A percentile compares a stretch with the other conserved stretches of the same genome.
These are phyloP conservation scores for Starmerella apicola DNA, from an alignment of 805 yeast species.

Conservation along the genomic window DNA sequence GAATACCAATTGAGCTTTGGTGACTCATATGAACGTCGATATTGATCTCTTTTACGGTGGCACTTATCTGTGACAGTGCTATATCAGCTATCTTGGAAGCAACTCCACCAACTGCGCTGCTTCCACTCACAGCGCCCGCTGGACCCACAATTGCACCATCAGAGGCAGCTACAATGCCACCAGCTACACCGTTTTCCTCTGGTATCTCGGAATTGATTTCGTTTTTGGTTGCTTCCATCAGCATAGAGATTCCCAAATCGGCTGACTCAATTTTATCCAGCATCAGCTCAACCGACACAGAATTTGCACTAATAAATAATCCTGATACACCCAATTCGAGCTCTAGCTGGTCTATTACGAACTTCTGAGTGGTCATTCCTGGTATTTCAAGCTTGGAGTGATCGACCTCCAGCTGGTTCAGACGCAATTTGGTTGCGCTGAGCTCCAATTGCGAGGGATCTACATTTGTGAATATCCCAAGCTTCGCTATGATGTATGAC, in stretches of 20 bases:
- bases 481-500: conserved; percentile 66
- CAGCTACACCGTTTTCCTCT: conserved; percentile 5
- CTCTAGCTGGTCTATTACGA: conserved; percentile 42
- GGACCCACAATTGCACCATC: no score
- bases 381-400: conserved; percentile 55
- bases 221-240: conserved; percentile 16
- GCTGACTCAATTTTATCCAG: conserved; percentile 12
- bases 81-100: conserved; percentile 30
- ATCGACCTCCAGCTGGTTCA: conserved; percentile 55
- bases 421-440: conserved; percentile 33
- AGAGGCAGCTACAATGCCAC: conserved; percentile 14
- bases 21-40: conserved; percentile 1
- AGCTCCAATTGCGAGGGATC: conserved; percentile 75
- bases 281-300: conserved; percentile 36
- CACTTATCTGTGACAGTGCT: conserved; percentile 26
- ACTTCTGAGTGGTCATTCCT: conserved; percentile 49
- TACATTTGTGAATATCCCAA: conserved; percentile 67
- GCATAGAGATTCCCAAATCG: conserved; percentile 19
- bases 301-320: conserved; percentile 46
- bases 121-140: conserved; percentile 15
- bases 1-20: background rate
- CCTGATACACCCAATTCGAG: conserved; percentile 57
- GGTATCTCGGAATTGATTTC: conserved; percentile 14
- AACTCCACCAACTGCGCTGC: background rate
- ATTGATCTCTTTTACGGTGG: conserved; percentile 14